phyloP scores from a whole-genome alignment of 2,329 filamentous ascomycete species.

The Lasiodiplodia sp. region DNA sequence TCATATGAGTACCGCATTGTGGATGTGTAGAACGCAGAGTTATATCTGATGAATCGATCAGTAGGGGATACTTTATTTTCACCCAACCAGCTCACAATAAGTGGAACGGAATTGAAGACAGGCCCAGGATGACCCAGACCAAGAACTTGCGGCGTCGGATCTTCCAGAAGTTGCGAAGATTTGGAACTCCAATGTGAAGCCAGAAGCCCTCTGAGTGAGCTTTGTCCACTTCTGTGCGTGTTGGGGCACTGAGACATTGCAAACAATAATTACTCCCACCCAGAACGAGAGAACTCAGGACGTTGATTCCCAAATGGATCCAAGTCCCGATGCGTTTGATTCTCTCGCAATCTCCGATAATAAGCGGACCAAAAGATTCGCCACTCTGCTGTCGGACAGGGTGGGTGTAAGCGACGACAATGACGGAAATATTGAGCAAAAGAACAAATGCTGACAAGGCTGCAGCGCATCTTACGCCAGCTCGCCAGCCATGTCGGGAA shows the following conservation, averaged over 20 bases:
- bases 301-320: conserved; percentile 59
- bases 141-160: conserved; percentile 34
- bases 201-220: conserved; percentile 53
- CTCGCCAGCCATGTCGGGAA: not conserved
- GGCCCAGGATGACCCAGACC: conserved; percentile 37
- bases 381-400: not conserved
- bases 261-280: conserved; percentile 60
- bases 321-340: conserved; percentile 30
- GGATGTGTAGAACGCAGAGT: too few species aligned
- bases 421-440: not conserved
- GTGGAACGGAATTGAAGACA: conserved; percentile 47
- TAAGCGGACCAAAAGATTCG: not conserved
- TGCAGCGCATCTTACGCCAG: not conserved
- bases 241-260: conserved; percentile 61
- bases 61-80: too few species aligned
- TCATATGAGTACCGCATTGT: too few species aligned
- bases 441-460: not conserved
- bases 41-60: too few species aligned
- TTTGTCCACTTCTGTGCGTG: conserved; percentile 56
- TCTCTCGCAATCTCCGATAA: conserved; percentile 35
- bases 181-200: conserved; percentile 57
- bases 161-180: conserved; percentile 46
- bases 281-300: conserved; percentile 54
- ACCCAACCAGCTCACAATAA: conserved; percentile 39
- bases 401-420: not conserved